A percentile compares a stretch with the other conserved stretches of the same genome.
phyloP scores from a whole-genome alignment of 2,329 filamentous ascomycete species.

The Chalaropsis thielavioides region DNA sequence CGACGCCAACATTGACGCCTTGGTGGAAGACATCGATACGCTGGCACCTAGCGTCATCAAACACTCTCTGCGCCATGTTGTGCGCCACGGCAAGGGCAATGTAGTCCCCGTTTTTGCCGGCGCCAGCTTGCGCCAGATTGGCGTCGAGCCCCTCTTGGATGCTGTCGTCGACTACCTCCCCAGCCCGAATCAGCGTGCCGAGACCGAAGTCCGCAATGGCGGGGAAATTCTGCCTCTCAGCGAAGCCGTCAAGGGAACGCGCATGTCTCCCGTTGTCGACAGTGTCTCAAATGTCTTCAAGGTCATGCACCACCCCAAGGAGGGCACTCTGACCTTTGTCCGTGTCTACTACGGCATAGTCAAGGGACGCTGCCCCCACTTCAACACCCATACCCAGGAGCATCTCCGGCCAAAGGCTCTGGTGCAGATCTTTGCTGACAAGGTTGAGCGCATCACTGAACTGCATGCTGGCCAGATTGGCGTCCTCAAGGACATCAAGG shows the following conservation, averaged over 20 bases:
- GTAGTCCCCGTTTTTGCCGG: slow-evolving; percentile 80
- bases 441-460: slow-evolving; percentile 68
- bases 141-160: slow-evolving; percentile 81
- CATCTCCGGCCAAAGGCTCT: slow-evolving; percentile 69
- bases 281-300: slow-evolving; percentile 69
- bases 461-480: slow-evolving; percentile 84
- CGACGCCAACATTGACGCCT: slow-evolving; percentile 70
- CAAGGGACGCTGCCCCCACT: slow-evolving; percentile 58
- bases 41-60: slow-evolving; percentile 55
- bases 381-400: slow-evolving; percentile 73
- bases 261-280: slow-evolving; percentile 24
- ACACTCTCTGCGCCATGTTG: slow-evolving; percentile 56
- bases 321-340: slow-evolving; percentile 81
- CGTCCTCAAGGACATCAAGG: slow-evolving; percentile 78
- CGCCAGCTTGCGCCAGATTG: slow-evolving; percentile 85
- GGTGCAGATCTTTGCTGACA: slow-evolving; percentile 77
- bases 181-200: slow-evolving; percentile 63
- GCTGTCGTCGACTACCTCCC: slow-evolving; percentile 79
- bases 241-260: slow-evolving; percentile 28
- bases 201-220: slow-evolving; percentile 60
- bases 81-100: slow-evolving; percentile 52
- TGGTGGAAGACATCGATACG: slow-evolving; percentile 63
- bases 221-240: slow-evolving; percentile 29
- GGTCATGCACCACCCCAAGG: slow-evolving; percentile 73
- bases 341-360: slow-evolving; percentile 79